These are phyloP conservation scores for Rhodofomes roseus DNA, from an alignment of 1,284 basidiomycete genomes.

Conservation along the genomic window DNA sequence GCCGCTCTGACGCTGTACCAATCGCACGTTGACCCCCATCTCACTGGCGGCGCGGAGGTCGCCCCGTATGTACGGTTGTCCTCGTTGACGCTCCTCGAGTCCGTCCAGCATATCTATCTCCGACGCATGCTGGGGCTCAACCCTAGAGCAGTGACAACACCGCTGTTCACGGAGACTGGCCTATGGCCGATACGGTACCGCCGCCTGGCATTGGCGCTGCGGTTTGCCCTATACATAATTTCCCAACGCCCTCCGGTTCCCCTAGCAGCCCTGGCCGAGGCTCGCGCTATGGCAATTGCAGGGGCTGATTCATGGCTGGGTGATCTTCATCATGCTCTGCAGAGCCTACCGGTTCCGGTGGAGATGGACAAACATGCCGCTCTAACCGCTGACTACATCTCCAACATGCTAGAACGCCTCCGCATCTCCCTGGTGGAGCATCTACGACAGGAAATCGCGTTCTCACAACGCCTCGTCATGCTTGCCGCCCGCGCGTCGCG, in stretches of 20 bases:
- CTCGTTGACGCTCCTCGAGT: not conserved
- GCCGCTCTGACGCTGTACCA: slow-evolving; percentile 21
- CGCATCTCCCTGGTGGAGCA: not conserved
- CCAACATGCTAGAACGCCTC: not conserved
- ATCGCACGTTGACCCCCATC: slow-evolving; percentile 28
- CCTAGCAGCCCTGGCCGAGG: not conserved
- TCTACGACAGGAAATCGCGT: not conserved
- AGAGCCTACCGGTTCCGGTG: not conserved
- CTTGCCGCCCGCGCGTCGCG: not conserved
- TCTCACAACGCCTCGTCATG: not conserved
- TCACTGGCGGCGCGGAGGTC: slow-evolving; percentile 26
- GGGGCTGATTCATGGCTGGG: not conserved
- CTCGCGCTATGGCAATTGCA: not conserved
- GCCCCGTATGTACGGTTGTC: not conserved
- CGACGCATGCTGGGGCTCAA: slow-evolving; percentile 6
- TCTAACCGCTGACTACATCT: not conserved
- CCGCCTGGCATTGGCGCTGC: not conserved
- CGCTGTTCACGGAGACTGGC: too few relatives aligned
- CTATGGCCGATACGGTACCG: not conserved
- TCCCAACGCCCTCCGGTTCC: not conserved
- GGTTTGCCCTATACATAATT: not conserved
- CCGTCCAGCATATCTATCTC: slow-evolving; percentile 4
- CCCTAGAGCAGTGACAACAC: not conserved
- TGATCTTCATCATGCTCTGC: not conserved
- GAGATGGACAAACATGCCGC: not conserved